Base-by-base conservation (phyloP, 2,329 filamentous ascomycete genomes). In the Aspergillus sp. region DNA sequence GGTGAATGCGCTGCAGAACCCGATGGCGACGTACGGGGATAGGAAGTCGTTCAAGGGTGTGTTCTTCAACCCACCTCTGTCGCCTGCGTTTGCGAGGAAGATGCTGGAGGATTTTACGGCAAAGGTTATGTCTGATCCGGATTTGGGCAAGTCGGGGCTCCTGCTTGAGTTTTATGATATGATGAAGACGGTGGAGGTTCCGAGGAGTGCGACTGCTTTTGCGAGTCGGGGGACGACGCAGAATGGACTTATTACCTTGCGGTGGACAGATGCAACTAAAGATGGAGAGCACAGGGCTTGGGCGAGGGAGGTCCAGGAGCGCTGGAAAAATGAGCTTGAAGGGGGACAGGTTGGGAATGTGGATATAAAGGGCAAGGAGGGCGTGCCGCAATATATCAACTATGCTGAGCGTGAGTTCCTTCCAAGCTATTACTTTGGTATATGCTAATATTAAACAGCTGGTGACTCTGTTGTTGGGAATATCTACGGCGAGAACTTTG, bases 401-500 rank as follows among this genome's bases (percentile, higher is more conserved):
- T 75, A 74, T 49, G 66, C 68, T 3, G 67, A 73, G 56, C 68
- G 71, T 71, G 45, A 69, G 70, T 68, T 68, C 2, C 1, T 8
- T 5, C 6, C 34, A n/a, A 9, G 17, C 13, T 4, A 15, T 15
- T 27, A 6, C 17, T 40, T 12, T 34, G 33, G 4, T 4, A 11
- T 2, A 9, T 54, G 27, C 55, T 66, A 27, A 69, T 53, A 40
- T 12, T n/a, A 1, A 9, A 30, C 27, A 74, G 72, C 72, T 4
- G 71, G 71, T 19, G 69, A 73, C 51, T 63, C 63, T 1, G 64
- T 65, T 4, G 68, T 74, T 12, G 54, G 56, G 3, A 76, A 78
- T 50, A 75, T 80, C 41, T 81, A 80, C 61, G 80, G 79, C 2
- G 70, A 70, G 12, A 80, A 81, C 54, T 75, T 77, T 40, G 61